These are phyloP conservation scores for Nigrospora sphaerica DNA, from an alignment of 2,329 filamentous ascomycete genomes.

Conservation along the genomic window DNA sequence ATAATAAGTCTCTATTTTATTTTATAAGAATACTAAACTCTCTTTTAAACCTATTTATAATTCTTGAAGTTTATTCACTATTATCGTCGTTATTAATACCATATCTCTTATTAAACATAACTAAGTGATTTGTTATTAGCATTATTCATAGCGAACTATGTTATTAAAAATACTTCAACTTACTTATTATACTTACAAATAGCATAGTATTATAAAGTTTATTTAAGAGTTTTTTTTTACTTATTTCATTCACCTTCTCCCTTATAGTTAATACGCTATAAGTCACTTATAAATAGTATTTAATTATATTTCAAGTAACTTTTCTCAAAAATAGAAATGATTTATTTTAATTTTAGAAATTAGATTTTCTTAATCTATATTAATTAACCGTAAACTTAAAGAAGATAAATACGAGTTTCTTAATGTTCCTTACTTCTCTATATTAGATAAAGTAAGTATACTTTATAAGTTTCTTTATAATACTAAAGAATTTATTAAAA, in stretches of 20 bases:
- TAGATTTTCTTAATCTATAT: too few relatives aligned
- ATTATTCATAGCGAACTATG: slow-evolving; percentile 1
- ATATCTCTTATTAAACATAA: not conserved
- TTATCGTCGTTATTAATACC: not conserved
- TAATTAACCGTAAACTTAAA: too few relatives aligned
- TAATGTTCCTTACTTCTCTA: not conserved
- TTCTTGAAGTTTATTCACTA: not conserved
- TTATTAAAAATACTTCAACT: slow-evolving; percentile 3
- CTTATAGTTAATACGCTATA: slow-evolving; percentile 3
- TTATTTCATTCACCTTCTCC: slow-evolving; percentile 1
- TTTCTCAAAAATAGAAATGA: too few relatives aligned
- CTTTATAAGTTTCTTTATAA: not conserved
- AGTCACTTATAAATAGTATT: not conserved
- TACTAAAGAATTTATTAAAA: not conserved
- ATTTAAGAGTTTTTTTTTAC: slow-evolving; percentile 4
- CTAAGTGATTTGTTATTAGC: not conserved
- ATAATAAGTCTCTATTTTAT: not conserved
- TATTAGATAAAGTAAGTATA: not conserved
- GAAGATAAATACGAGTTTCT: not conserved
- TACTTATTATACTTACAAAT: slow-evolving; percentile 5
- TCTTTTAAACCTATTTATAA: not conserved
- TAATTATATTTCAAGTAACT: not conserved
- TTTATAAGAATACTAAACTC: not conserved
- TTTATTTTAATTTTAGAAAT: too few relatives aligned
- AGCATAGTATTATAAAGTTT: slow-evolving; percentile 5